Conservation (phyloP, 164 flowering plant genomes). For the Annona squamosa region DNA sequence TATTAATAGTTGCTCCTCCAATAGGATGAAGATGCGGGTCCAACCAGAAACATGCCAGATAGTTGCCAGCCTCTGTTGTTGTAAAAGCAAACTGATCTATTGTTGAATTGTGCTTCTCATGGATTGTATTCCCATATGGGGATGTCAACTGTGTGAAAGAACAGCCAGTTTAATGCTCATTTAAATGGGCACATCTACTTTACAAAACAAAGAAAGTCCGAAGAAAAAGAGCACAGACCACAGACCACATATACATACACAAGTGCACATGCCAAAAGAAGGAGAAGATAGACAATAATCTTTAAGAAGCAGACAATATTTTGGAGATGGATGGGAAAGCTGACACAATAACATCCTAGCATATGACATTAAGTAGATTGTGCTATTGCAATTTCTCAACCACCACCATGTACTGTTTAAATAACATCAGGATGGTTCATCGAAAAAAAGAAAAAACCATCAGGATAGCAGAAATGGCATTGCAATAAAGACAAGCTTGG, state of each 20-base stretch:
- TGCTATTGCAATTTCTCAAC: too few relatives aligned
- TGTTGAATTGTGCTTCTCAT: slow-evolving; percentile 55
- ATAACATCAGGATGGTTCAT: too few relatives aligned
- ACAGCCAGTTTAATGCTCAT: not conserved
- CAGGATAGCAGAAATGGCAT: too few relatives aligned
- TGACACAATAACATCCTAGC: too few relatives aligned
- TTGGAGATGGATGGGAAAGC: too few relatives aligned
- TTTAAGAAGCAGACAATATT: not conserved
- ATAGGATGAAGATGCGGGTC: slow-evolving; percentile 28
- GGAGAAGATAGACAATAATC: not conserved
- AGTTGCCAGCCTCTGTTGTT: slow-evolving; percentile 72
- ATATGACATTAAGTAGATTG: too few relatives aligned
- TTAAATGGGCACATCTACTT: too few relatives aligned
- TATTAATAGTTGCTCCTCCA: slow-evolving; percentile 46
- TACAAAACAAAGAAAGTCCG: not conserved
- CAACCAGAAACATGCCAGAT: slow-evolving; percentile 75
- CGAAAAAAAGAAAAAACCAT: too few relatives aligned
- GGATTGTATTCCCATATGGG: slow-evolving; percentile 70
- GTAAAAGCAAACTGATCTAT: slow-evolving; percentile 84
- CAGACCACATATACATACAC: too few relatives aligned
- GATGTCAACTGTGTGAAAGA: slow-evolving; percentile 71
- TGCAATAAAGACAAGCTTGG: too few relatives aligned
- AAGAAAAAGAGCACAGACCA: not conserved
- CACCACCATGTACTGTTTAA: too few relatives aligned
- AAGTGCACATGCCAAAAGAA: not conserved